Percentiles rank a stretch among this genome's conserved stretches.
These are phyloP conservation scores for Chaetoscypha palmicola DNA, from an alignment of 2,329 filamentous ascomycete genomes.

Conservation along the genomic window DNA sequence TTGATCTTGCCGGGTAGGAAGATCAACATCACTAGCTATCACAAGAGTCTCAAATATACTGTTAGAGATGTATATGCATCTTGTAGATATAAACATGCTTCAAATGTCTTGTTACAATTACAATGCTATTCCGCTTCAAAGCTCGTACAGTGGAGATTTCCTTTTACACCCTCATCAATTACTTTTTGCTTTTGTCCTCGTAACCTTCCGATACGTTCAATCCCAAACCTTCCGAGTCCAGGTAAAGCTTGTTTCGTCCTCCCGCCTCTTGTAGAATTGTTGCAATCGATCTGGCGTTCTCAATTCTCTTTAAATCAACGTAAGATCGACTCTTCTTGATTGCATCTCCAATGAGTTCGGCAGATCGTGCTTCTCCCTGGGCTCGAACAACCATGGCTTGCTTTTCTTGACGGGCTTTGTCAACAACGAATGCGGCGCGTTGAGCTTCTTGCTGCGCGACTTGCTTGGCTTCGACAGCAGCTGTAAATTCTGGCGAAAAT, in stretches of 20 bases:
- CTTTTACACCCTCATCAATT: constrained; percentile 26
- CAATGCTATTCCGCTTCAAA: constrained; percentile 18
- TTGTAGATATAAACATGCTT: too few species aligned
- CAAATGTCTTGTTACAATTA: constrained; percentile 27
- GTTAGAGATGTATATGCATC: too few species aligned
- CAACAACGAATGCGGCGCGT: constrained; percentile 92
- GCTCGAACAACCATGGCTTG: constrained; percentile 97
- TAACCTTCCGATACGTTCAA: constrained; percentile 67
- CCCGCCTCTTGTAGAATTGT: constrained; percentile 76
- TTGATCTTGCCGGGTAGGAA: too few species aligned
- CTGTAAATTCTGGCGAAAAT: constrained; percentile 68
- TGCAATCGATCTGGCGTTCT: constrained; percentile 91
- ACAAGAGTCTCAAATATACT: too few species aligned
- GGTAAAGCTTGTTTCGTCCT: constrained; percentile 85
- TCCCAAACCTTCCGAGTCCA: constrained; percentile 85
- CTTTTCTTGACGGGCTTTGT: constrained; percentile 99
- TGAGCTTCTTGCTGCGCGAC: constrained; percentile 89
- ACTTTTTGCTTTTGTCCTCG: constrained; percentile 41
- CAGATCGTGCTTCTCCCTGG: constrained; percentile 97
- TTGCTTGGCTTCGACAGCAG: constrained; percentile 67
- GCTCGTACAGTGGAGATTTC: constrained; percentile 44
- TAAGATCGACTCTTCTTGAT: constrained; percentile 99
- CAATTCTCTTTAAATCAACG: constrained; percentile 94
- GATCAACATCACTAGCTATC: too few species aligned
- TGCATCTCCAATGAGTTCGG: constrained; percentile 94